A percentile compares a stretch with the other conserved stretches of the same genome.
Evolutionary conservation across 2,329 filamentous ascomycete genomes (phyloP).

Genomic region (Blastomyces emzantsi): DNA sequence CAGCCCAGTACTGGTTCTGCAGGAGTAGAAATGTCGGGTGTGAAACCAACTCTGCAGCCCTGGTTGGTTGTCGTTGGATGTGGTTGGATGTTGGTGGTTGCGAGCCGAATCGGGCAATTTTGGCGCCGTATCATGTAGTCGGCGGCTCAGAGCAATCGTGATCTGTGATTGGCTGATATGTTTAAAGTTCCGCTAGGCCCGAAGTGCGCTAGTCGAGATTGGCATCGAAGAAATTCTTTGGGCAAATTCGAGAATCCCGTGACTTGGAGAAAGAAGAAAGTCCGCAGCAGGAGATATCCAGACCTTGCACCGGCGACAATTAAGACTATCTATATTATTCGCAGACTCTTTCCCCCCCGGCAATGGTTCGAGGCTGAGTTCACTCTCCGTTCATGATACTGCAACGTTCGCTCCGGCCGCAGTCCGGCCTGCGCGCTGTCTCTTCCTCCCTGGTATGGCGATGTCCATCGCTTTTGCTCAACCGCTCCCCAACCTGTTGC

Average conservation of each 20-base stretch:
- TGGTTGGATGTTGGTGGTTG: not conserved
- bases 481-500: constrained; percentile 7
- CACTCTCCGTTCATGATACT: constrained; percentile 30
- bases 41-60: not conserved
- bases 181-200: not conserved
- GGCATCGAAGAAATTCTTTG: constrained; percentile 1
- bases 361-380: constrained; percentile 12
- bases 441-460: constrained; percentile 29
- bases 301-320: not conserved
- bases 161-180: not conserved
- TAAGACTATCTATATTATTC: too few relatives aligned
- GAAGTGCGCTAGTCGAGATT: not conserved
- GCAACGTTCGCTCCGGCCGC: constrained; percentile 36
- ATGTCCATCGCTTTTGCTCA: not conserved
- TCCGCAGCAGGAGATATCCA: not conserved
- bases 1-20: not conserved
- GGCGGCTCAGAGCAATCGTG: not conserved
- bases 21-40: not conserved
- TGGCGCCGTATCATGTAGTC: not conserved
- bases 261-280: constrained; percentile 11
- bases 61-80: not conserved
- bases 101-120: constrained; percentile 7
- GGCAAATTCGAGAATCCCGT: not conserved
- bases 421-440: constrained; percentile 35
- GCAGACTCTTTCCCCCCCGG: not conserved